phyloP scores from a whole-genome alignment of 345 rosid genomes.

The Eucalyptus coolabah region DNA sequence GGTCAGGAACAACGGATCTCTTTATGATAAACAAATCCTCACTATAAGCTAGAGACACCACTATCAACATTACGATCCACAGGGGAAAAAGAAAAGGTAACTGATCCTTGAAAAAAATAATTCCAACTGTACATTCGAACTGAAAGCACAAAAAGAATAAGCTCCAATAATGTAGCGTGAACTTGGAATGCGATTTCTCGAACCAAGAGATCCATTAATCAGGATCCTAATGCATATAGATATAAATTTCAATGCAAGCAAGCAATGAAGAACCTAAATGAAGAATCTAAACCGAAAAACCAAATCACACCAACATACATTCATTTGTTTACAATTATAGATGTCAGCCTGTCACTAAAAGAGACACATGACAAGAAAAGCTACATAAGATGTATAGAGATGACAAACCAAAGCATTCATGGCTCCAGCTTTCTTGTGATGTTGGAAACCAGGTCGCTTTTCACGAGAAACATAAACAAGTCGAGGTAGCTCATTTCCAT shows the following conservation, averaged over 20 bases:
- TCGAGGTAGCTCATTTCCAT: conserved; percentile 97
- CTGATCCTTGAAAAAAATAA: neutral
- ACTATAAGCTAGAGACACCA: neutral
- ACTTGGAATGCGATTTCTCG: neutral
- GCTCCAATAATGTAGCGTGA: neutral
- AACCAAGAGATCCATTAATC: neutral
- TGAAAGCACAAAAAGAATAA: neutral
- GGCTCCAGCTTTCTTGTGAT: conserved; percentile 99
- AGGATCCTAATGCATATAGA: neutral
- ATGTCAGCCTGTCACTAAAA: neutral
- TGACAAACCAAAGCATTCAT: conserved; percentile 96
- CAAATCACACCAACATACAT: neutral
- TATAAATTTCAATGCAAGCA: neutral
- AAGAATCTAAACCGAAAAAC: neutral
- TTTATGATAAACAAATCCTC: neutral
- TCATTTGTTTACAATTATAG: neutral
- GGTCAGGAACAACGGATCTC: too few relatives aligned
- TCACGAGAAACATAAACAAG: conserved; percentile 99
- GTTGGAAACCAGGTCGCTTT: conserved; percentile 99
- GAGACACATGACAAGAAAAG: neutral
- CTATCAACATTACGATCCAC: neutral
- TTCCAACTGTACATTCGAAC: neutral
- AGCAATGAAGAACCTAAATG: neutral
- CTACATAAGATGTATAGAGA: neutral
- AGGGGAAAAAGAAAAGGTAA: neutral